Conservation (phyloP, 78 protist genomes). For the Dictyostelium firmibasis region DNA sequence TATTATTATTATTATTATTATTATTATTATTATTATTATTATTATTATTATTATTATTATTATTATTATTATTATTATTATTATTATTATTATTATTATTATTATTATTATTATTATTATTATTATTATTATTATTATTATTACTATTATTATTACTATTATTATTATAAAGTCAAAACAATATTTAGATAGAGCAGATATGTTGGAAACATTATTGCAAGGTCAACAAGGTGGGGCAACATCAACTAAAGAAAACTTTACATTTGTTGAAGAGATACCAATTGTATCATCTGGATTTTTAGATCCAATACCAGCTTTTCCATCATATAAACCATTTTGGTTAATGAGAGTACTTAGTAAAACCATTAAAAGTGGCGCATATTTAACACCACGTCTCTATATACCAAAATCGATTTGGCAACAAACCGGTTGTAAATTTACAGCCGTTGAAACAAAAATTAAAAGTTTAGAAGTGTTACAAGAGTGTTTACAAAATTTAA, state of each 20-base stretch:
- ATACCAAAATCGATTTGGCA: constrained; percentile 76
- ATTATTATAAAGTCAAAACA: constrained; percentile 67
- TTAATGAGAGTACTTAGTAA: constrained; percentile 65
- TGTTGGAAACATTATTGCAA: constrained; percentile 53
- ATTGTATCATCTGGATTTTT: not conserved
- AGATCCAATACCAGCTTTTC: constrained; percentile 72
- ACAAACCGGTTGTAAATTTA: constrained; percentile 72
- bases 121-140: too few species aligned
- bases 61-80: too few species aligned
- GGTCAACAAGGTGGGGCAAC: constrained; percentile 6
- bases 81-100: too few species aligned
- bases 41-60: too few species aligned
- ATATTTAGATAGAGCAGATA: constrained; percentile 74
- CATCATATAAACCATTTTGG: constrained; percentile 81
- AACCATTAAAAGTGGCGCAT: constrained; percentile 66
- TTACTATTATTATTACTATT: too few species aligned
- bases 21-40: too few species aligned
- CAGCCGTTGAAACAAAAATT: constrained; percentile 51
- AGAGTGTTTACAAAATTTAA: constrained; percentile 46
- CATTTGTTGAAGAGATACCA: constrained; percentile 60
- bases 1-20: too few species aligned
- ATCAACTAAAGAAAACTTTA: constrained; percentile 56
- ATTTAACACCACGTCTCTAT: constrained; percentile 63
- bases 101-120: too few species aligned
- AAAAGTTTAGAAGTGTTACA: constrained; percentile 34